Conservation (phyloP, 208 protist species). For the Tritrichomonas foetus region DNA sequence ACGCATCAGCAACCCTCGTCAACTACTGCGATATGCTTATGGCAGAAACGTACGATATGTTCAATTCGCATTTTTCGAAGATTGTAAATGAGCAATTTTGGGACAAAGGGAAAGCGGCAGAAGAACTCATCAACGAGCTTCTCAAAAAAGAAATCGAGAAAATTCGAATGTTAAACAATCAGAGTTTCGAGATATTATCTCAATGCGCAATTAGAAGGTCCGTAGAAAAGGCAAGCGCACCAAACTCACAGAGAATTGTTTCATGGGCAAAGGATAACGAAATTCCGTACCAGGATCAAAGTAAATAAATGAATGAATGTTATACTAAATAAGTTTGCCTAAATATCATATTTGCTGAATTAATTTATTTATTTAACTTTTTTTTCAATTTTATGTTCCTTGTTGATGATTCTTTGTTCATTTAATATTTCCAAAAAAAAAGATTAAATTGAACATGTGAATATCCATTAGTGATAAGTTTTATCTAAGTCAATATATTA, state of each 20-base stretch:
- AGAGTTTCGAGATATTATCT: background rate
- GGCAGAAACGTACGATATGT: slow-evolving; percentile 26
- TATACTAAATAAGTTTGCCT: too few species aligned
- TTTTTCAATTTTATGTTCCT: too few species aligned
- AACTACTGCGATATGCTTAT: slow-evolving; percentile 22
- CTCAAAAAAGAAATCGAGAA: slow-evolving; percentile 1
- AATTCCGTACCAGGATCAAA: background rate
- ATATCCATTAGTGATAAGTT: too few species aligned
- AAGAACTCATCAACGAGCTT: slow-evolving; percentile 3
- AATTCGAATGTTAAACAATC: background rate
- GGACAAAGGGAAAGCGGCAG: background rate
- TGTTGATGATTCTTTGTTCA: too few species aligned
- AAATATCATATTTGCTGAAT: too few species aligned
- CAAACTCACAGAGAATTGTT: background rate
- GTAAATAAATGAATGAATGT: too few species aligned
- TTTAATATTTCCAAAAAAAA: too few species aligned
- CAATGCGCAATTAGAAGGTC: background rate
- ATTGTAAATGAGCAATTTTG: background rate
- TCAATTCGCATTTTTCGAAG: background rate
- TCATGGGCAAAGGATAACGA: slow-evolving; percentile 8
- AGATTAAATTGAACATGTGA: too few species aligned
- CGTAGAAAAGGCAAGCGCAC: background rate
- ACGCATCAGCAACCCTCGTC: background rate
- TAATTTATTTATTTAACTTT: too few species aligned
- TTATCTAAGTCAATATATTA: too few species aligned